A percentile compares a stretch with the other conserved stretches of the same genome.
Evolutionary conservation across 768 basidiomycete genomes (phyloP).

Genomic region (Postia placenta): DNA sequence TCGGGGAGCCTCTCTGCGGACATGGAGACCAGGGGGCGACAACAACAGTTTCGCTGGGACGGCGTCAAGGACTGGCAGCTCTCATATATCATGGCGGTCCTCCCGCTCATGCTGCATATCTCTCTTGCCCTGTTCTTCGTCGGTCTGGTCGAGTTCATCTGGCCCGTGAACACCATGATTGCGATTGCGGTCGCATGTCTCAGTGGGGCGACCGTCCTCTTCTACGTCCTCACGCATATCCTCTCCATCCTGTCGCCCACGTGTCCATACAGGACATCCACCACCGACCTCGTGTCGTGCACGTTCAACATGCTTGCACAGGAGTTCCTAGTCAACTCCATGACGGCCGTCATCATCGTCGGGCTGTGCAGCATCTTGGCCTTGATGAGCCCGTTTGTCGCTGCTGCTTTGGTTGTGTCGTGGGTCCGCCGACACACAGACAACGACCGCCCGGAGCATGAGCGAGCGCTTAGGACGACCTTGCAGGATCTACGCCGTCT

Average conservation of each 20-base stretch:
- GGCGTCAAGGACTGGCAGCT: conserved; percentile 35
- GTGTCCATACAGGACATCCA: conserved; percentile 16
- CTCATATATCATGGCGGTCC: conserved; percentile 31
- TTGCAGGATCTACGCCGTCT: background rate
- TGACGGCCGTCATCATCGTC: background rate
- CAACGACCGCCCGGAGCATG: background rate
- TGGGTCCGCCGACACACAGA: background rate
- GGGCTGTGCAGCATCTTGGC: background rate
- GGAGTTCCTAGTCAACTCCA: background rate
- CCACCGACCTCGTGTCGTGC: background rate
- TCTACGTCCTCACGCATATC: conserved; percentile 13
- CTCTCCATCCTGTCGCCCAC: conserved; percentile 9
- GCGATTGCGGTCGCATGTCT: conserved; percentile 5
- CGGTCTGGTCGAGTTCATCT: conserved; percentile 39
- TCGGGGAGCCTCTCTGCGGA: conserved; percentile 18
- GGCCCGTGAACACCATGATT: conserved; percentile 18
- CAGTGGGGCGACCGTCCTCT: conserved; percentile 6
- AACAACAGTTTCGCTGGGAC: conserved; percentile 34
- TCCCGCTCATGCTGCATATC: conserved; percentile 42
- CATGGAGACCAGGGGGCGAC: conserved; percentile 31
- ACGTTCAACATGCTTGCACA: background rate
- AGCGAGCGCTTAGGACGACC: background rate
- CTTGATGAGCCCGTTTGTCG: too few relatives aligned
- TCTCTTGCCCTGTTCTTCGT: conserved; percentile 47
- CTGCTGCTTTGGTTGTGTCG: background rate